phyloP scores from a whole-genome alignment of 768 basidiomycete species.

The Antrodiella citrinella region DNA sequence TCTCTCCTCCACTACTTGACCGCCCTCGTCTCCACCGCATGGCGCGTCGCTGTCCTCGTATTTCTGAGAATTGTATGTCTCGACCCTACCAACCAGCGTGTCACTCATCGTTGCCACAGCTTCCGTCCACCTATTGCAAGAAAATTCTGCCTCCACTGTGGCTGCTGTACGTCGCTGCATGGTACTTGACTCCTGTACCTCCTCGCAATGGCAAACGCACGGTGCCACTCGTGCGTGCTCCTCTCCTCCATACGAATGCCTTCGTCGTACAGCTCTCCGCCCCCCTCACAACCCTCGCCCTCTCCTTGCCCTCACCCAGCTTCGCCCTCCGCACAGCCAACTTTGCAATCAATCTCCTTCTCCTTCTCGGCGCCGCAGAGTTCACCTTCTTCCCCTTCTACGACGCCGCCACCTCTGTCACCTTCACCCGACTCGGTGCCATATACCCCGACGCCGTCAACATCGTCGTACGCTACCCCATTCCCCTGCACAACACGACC shows the following conservation, averaged over 20 bases:
- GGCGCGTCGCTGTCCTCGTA: not conserved
- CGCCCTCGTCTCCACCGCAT: not conserved
- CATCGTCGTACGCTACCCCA: constrained; percentile 54
- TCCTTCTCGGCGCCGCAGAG: constrained; percentile 35
- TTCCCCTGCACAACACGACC: constrained; percentile 18
- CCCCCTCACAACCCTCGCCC: constrained; percentile 17
- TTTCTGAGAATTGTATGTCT: not conserved
- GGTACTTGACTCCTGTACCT: not conserved
- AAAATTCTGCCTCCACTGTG: not conserved
- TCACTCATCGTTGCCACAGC: not conserved
- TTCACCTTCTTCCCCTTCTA: constrained; percentile 47
- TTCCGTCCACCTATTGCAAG: not conserved
- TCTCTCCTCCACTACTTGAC: not conserved
- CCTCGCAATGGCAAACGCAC: not conserved
- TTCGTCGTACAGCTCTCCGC: constrained; percentile 4
- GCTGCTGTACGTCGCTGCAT: not conserved
- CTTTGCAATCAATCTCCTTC: constrained; percentile 31
- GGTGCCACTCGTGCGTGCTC: not conserved
- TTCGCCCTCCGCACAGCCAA: constrained; percentile 16
- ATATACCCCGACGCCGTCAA: constrained; percentile 58
- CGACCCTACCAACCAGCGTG: not conserved
- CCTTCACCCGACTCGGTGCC: constrained; percentile 65
- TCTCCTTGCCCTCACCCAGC: constrained; percentile 26
- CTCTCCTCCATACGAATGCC: constrained; percentile 9
- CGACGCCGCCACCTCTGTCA: constrained; percentile 44